A percentile compares a stretch with the other conserved stretches of the same genome.
phyloP scores from a whole-genome alignment of 768 basidiomycete genomes.

The Royoungia palumana region DNA sequence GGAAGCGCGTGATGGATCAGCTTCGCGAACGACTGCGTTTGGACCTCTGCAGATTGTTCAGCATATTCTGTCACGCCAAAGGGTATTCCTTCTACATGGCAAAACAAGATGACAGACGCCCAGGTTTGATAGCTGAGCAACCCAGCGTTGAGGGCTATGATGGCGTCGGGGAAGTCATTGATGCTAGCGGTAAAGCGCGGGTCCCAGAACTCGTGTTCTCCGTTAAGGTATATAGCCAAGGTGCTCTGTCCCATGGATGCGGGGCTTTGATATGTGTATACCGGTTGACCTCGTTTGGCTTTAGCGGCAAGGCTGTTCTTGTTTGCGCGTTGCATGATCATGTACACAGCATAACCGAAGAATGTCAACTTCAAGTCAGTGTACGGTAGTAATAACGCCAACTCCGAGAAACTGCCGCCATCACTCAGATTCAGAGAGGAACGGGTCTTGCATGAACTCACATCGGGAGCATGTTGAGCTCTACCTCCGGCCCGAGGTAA shows the following conservation, averaged over 20 bases:
- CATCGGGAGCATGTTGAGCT: slow-evolving; percentile 40
- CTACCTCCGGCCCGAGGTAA: slow-evolving; percentile 39
- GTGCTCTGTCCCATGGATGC: slow-evolving; percentile 36
- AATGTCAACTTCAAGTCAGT: slow-evolving; percentile 43
- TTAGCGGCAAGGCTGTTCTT: slow-evolving; percentile 32
- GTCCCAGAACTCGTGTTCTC: slow-evolving; percentile 26
- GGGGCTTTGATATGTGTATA: slow-evolving; percentile 38
- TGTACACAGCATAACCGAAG: slow-evolving; percentile 35
- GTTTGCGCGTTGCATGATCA: slow-evolving; percentile 31
- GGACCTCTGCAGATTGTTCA: slow-evolving; percentile 35
- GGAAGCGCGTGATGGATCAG: slow-evolving; percentile 28
- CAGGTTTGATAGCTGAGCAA: slow-evolving; percentile 37
- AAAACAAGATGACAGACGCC: slow-evolving; percentile 34
- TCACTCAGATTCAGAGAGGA: not conserved
- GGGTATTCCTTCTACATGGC: slow-evolving; percentile 25
- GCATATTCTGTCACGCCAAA: slow-evolving; percentile 37
- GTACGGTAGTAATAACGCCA: slow-evolving; percentile 43
- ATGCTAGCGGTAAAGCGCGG: slow-evolving; percentile 19
- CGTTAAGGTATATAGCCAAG: slow-evolving; percentile 36
- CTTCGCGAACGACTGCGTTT: slow-evolving; percentile 28
- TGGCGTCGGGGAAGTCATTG: slow-evolving; percentile 36
- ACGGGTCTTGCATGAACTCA: slow-evolving; percentile 19
- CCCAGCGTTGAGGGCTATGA: slow-evolving; percentile 42
- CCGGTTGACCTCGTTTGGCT: slow-evolving; percentile 25
- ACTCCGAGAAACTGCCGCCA: slow-evolving; percentile 39